These are phyloP conservation scores for Picea abies DNA, from an alignment of 83 land plant genomes.

Conservation along the genomic window DNA sequence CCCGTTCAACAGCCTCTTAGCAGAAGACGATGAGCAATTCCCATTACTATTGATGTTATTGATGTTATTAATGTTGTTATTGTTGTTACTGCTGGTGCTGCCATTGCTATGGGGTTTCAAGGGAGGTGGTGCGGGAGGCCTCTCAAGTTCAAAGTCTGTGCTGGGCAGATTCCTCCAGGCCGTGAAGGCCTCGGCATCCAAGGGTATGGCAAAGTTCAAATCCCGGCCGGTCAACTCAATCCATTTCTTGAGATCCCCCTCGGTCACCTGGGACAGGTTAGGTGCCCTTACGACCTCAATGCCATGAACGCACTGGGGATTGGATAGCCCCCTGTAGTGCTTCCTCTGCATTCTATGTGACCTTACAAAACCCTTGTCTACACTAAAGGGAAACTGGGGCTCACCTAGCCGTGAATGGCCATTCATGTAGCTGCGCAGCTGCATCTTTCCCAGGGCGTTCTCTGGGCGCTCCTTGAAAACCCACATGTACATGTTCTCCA, in stretches of 20 bases:
- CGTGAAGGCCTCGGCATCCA: slow-evolving; percentile 59
- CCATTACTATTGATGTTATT: background rate
- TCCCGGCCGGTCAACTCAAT: slow-evolving; percentile 70
- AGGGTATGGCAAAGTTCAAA: slow-evolving; percentile 53
- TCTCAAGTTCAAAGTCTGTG: slow-evolving; percentile 71
- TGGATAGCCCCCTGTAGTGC: slow-evolving; percentile 72
- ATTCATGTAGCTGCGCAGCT: slow-evolving; percentile 78
- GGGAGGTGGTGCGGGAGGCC: slow-evolving; percentile 24
- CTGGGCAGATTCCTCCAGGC: slow-evolving; percentile 69
- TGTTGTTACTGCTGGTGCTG: background rate
- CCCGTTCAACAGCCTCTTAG: slow-evolving; percentile 52
- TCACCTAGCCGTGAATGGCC: slow-evolving; percentile 73
- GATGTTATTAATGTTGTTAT: background rate
- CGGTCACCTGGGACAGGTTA: slow-evolving; percentile 38
- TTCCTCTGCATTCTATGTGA: slow-evolving; percentile 82
- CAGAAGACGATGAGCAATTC: background rate
- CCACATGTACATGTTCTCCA: slow-evolving; percentile 93
- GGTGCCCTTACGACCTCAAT: slow-evolving; percentile 62
- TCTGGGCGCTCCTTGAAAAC: slow-evolving; percentile 80
- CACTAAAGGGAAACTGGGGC: slow-evolving; percentile 75
- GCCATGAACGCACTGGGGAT: slow-evolving; percentile 78
- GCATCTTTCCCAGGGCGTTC: slow-evolving; percentile 80
- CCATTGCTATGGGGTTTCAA: slow-evolving; percentile 20
- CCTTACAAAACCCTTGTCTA: slow-evolving; percentile 66
- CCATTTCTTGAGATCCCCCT: slow-evolving; percentile 62